Evolutionary conservation across 1,284 basidiomycete species (phyloP), one percentile per base, ranked within the genome.

Genomic region (Austroboletus niveus): DNA sequence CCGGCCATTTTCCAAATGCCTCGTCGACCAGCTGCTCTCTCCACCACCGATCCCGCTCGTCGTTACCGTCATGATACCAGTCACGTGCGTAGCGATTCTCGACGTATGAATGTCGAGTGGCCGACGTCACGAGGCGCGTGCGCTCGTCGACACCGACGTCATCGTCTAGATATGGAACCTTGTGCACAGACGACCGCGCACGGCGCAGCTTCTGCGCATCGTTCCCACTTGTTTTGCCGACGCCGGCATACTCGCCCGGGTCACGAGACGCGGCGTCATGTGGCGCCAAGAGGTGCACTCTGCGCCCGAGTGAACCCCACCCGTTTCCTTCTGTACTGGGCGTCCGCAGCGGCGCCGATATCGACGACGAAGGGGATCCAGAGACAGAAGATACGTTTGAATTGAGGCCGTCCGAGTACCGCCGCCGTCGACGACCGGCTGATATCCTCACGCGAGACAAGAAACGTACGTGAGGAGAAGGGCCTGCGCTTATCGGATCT

Each of bases 311-410:
- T 9, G 84, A 77, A 10, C 76, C 80, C 78, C 81, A 84, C 4
- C 76, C 72, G 1, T 76, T 71, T 24, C 60, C 71, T 44, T 78
- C 79, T 47, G 80, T 78, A 12, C 75, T 69, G 51, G 75, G 75
- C 53, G 79, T 77, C 40, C 81, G 82, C 31, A 89, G 71, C 12
- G 87, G 86, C 2, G 78, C 87, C 29, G 85, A 87, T 58, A 89
- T 84, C 34, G 85, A 87, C 5, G 85, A 87, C 10, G 84, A 87
- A 2, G 77, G 78, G 2, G 86, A 88, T 41, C 76, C 75, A 6
- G 82, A 83, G 29, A 70, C 60, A 27, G 81, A 80, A 6, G 81
- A 80, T 17, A 67, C 58, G 14, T 64, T 63, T 8, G 75, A 68
- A 42, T 68, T 50, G 32, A 64, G 56, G 10, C 55, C 60, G 14